Evolutionary conservation across 176 grass and related monocot genomes (phyloP), one percentile per base, ranked within the genome.

Genomic region (Secale cereale): DNA sequence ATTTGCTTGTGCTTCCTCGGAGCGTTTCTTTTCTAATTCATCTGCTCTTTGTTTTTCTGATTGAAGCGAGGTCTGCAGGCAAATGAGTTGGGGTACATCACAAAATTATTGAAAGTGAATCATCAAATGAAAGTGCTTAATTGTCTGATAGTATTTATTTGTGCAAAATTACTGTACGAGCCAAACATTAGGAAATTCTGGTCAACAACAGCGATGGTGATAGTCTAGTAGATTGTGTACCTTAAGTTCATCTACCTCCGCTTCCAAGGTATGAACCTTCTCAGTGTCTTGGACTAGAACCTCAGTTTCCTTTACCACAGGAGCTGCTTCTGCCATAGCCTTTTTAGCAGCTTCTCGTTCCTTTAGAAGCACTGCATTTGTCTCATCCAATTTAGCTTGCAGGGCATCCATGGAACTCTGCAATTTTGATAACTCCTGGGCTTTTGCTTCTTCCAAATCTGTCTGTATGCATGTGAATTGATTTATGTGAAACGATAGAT

Each of bases 371-470:
- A 81, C 82, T 83, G 65, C 65, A 59, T 61, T 96, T 82, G 97
- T 84, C 20, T 96, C 97, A 59, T 99, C 93, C 86, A 99, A 65
- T 90, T 96, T 99, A 85, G 78, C 91, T 79, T 99, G 91, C 74
- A 94, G 23, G 85, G 77, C 91, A 90, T 94, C 91, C 59, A 99
- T 88, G 68, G 93, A 94, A 72, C 76, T 92, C 52, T 96, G 93
- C 61, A 96, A 59, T 85, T 99, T 99, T 67, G 88, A 88, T 72
- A 92, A 70, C 74, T 99, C 97, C 79, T 86, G 90, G 50, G 82
- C 81, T 90, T 98, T 98, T 80, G 89, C 83, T 92, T 99, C 97
- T 92, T 99, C 97, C 76, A 99, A 88, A 72, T 95, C 93, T 65
- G 88, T 91, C 93, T 96, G 91, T 82, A 78, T 82, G 14, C 62